Conservation (phyloP, 805 yeast genomes). For the Starmerella potacharoeniae region DNA sequence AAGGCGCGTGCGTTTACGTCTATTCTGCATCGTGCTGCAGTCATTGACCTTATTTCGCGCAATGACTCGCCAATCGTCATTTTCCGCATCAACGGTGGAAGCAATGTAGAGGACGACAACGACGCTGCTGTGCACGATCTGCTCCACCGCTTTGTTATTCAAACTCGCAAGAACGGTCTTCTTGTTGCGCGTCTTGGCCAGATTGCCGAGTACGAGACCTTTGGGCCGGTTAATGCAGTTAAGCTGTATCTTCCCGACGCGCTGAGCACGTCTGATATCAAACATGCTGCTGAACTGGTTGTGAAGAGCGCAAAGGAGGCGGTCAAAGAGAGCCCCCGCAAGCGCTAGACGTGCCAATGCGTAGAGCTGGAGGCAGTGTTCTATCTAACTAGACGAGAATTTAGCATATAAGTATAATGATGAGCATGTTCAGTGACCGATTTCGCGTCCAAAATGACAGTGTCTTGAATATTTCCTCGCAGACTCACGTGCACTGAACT, state of each 20-base stretch:
- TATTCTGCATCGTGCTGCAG: conserved; percentile 21
- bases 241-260: conserved; percentile 41
- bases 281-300: conserved; percentile 34
- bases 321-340: neutral
- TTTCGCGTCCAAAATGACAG: no score
- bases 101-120: conserved; percentile 21
- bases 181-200: conserved; percentile 54
- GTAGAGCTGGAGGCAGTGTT: neutral
- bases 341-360: neutral
- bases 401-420: neutral
- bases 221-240: conserved; percentile 56
- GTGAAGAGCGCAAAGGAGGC: conserved; percentile 15
- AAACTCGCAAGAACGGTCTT: conserved; percentile 40
- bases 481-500: neutral
- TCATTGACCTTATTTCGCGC: conserved; percentile 44
- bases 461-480: neutral
- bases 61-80: conserved; percentile 59
- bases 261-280: conserved; percentile 37
- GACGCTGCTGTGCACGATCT: conserved; percentile 42
- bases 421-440: neutral
- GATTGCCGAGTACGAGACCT: conserved; percentile 59
- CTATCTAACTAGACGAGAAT: neutral
- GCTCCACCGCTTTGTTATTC: conserved; percentile 56
- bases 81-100: conserved; percentile 40
- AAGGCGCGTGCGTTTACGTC: conserved; percentile 18